phyloP scores from a whole-genome alignment of 768 basidiomycete genomes.

The Steccherinum ochraceum region DNA sequence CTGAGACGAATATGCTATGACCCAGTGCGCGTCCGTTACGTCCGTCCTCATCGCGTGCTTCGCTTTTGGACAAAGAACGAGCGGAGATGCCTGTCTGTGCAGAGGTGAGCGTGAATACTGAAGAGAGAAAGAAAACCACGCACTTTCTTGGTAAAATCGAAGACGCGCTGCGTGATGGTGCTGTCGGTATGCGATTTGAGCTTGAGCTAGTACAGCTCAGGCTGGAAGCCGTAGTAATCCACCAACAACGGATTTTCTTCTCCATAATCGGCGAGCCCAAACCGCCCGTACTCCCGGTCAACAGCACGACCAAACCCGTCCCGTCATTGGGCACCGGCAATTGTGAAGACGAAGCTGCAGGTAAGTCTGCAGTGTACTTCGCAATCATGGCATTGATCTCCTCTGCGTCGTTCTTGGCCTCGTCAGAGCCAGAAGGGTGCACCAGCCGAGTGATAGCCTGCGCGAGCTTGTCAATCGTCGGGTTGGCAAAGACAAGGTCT shows the following conservation, averaged over 20 bases:
- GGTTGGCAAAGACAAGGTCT: constrained; percentile 11
- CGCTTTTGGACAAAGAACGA: constrained; percentile 39
- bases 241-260: constrained; percentile 68
- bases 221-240: constrained; percentile 70
- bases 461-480: constrained; percentile 4
- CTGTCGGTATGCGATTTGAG: constrained; percentile 65
- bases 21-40: constrained; percentile 64
- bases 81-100: constrained; percentile 47
- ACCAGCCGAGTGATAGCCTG: background rate
- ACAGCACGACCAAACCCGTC: constrained; percentile 1
- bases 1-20: constrained; percentile 76
- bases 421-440: background rate
- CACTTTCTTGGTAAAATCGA: constrained; percentile 53
- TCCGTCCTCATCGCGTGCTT: constrained; percentile 60
- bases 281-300: constrained; percentile 8
- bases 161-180: constrained; percentile 49
- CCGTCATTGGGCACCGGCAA: background rate
- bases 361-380: constrained; percentile 5
- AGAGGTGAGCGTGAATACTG: background rate
- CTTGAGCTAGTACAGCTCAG: constrained; percentile 51
- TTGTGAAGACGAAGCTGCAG: background rate
- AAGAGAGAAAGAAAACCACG: background rate
- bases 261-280: constrained; percentile 58
- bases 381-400: constrained; percentile 1
- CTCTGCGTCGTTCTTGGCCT: background rate